Conservation (phyloP, 768 basidiomycete genomes). For the Leccinum pellstonianum region DNA sequence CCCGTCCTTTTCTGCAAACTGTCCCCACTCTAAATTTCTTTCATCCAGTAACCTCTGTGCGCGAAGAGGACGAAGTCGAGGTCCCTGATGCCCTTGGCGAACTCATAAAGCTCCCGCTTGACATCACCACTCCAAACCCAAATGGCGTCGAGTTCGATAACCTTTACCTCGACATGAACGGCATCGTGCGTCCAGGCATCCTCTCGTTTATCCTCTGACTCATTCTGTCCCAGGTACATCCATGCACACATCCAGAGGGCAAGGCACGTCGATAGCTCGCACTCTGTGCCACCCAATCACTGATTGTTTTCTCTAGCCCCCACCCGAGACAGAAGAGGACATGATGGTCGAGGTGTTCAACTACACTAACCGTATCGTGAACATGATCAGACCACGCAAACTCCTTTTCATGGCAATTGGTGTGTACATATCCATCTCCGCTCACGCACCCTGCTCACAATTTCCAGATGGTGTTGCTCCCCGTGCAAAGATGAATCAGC, state of each 20-base stretch:
- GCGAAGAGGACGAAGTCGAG: constrained; percentile 79
- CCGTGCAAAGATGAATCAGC: constrained; percentile 99
- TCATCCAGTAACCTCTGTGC: constrained; percentile 64
- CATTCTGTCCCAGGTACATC: constrained; percentile 68
- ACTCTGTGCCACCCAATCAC: background rate
- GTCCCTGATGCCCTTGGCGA: constrained; percentile 67
- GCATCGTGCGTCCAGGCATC: constrained; percentile 61
- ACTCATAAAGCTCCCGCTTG: constrained; percentile 69
- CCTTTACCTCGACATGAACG: constrained; percentile 99
- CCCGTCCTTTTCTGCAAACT: background rate
- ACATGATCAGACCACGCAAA: constrained; percentile 94
- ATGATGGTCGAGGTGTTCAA: constrained; percentile 99
- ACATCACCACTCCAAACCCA: constrained; percentile 83
- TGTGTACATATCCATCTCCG: constrained; percentile 35
- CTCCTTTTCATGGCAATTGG: constrained; percentile 98
- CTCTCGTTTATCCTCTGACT: background rate
- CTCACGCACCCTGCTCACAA: constrained; percentile 1
- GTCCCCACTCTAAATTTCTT: background rate
- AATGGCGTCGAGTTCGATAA: constrained; percentile 96
- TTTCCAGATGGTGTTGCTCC: constrained; percentile 90
- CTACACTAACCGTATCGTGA: constrained; percentile 96
- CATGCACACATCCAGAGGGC: constrained; percentile 98
- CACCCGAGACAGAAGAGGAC: constrained; percentile 96
- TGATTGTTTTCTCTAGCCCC: constrained; percentile 52
- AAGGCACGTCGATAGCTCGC: constrained; percentile 49